Conservation (phyloP, 1,139 yeast species). For the Debaryomyces singareniensis region DNA sequence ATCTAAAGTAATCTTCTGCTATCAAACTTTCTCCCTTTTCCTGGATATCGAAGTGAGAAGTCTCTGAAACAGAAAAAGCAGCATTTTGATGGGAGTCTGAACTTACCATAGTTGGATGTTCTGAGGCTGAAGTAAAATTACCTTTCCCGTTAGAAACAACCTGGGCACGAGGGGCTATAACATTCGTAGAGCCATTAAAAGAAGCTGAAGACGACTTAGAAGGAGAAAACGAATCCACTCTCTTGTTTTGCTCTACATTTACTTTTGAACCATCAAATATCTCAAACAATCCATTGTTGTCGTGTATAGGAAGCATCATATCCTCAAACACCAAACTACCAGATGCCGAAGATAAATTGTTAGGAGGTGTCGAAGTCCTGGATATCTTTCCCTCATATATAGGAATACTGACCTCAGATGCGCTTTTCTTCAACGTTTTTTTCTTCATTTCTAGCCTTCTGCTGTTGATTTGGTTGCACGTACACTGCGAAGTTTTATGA, state of each 20-base stretch:
- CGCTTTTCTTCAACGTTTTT: conserved; percentile 13
- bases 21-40: no score
- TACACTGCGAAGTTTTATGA: conserved; percentile 49
- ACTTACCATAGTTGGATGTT: not conserved
- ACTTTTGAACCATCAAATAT: conserved; percentile 1
- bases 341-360: conserved; percentile 1
- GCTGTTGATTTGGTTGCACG: conserved; percentile 33
- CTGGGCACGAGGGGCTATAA: no score
- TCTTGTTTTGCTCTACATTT: conserved; percentile 1
- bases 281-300: conserved; percentile 21
- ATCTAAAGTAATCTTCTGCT: no score
- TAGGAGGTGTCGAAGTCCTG: not conserved
- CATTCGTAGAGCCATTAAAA: conserved; percentile 1
- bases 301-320: conserved; percentile 24
- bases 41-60: no score
- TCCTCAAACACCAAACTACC: conserved; percentile 29
- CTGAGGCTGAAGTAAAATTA: not conserved
- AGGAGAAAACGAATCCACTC: conserved; percentile 4
- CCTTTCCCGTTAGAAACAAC: not conserved
- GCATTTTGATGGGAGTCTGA: not conserved
- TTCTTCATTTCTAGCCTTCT: conserved; percentile 20
- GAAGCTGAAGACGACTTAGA: conserved; percentile 2
- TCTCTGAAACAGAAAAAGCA: not conserved
- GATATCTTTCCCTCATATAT: not conserved
- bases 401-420: conserved; percentile 2